Conservation (phyloP, 805 yeast genomes). For the Jamesozyma lodderae region DNA sequence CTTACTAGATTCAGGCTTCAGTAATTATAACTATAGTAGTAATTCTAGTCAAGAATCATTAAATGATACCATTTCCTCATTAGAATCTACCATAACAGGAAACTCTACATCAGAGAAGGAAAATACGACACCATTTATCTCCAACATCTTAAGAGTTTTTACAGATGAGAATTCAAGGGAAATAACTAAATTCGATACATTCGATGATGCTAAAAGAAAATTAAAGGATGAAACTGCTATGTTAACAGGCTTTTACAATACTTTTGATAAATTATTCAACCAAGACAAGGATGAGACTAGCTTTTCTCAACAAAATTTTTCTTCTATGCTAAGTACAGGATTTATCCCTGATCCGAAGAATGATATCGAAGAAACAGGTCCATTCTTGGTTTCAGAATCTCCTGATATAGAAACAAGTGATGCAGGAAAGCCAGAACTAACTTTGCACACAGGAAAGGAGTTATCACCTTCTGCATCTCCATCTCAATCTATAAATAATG, state of each 20-base stretch:
- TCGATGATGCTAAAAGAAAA: background rate
- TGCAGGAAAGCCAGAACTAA: background rate
- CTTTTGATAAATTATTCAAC: background rate
- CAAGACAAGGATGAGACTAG: background rate
- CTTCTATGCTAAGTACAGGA: too few relatives aligned
- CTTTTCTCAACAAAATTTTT: too few relatives aligned
- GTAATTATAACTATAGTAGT: background rate
- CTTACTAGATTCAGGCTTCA: background rate
- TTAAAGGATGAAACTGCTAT: background rate
- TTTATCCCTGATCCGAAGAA: background rate
- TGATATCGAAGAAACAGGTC: background rate
- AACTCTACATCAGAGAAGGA: background rate
- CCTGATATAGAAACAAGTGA: background rate
- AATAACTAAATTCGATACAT: background rate
- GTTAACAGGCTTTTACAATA: background rate
- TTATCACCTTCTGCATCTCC: background rate
- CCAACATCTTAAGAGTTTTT: background rate
- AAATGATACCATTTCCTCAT: background rate
- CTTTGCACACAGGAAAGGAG: background rate
- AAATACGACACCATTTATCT: background rate
- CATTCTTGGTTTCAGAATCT: background rate
- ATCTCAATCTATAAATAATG: too few relatives aligned
- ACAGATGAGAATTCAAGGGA: background rate
- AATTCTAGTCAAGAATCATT: background rate
- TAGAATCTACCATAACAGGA: background rate